Conservation (phyloP, 139 green algal species). For the Diplosphaera chodatii region DNA sequence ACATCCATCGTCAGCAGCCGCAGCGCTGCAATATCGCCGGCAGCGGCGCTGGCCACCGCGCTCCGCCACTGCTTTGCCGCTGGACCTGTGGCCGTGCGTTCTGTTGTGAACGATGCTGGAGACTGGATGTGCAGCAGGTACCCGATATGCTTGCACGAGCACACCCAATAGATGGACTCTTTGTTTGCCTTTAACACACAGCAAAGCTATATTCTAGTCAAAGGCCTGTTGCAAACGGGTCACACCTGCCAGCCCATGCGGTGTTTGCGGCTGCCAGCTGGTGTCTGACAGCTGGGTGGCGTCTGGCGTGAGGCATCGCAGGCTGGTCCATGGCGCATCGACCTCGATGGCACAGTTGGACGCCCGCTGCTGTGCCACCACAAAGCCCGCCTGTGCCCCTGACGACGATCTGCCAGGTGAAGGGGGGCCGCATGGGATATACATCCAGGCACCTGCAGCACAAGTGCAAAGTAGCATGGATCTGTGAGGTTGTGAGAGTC, state of each 20-base stretch:
- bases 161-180: too few species aligned
- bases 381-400: too few species aligned
- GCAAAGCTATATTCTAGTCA: too few species aligned
- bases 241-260: background rate
- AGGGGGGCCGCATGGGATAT: constrained; percentile 19
- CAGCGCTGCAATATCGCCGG: constrained; percentile 48
- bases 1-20: constrained; percentile 54
- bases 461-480: background rate
- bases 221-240: too few species aligned
- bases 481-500: too few species aligned
- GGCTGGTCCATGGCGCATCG: constrained; percentile 29
- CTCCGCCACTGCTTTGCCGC: background rate
- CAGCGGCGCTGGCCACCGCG: constrained; percentile 5
- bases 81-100: background rate
- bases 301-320: constrained; percentile 53
- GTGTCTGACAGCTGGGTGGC: constrained; percentile 63
- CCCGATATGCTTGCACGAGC: too few species aligned
- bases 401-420: too few species aligned
- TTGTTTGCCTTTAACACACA: too few species aligned
- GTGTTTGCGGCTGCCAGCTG: constrained; percentile 33
- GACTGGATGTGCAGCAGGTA: too few species aligned
- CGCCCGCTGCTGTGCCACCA: background rate
- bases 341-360: constrained; percentile 45
- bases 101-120: too few species aligned
- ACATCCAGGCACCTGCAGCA: constrained; percentile 41